Percentiles rank a stretch among this genome's conserved stretches.
These are phyloP conservation scores for Pisolithus albus DNA, from an alignment of 768 basidiomycete species.

Conservation along the genomic window DNA sequence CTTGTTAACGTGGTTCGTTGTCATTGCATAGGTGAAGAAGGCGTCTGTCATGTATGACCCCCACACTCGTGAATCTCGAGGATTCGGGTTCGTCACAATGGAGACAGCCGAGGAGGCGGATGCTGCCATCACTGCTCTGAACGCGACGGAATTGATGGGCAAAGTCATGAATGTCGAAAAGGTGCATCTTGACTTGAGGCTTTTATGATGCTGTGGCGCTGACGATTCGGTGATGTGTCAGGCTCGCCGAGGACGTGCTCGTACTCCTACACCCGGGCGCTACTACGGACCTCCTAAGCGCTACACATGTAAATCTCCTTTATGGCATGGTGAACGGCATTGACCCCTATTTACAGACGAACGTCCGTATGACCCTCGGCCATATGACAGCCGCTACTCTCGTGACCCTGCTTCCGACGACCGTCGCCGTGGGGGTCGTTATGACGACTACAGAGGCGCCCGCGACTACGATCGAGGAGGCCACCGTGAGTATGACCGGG, in stretches of 20 bases:
- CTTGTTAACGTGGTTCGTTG: neutral
- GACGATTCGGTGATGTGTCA: conserved; percentile 21
- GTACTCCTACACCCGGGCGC: conserved; percentile 88
- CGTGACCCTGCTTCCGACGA: conserved; percentile 47
- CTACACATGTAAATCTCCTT: conserved; percentile 44
- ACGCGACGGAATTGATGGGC: conserved; percentile 80
- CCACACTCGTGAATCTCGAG: conserved; percentile 64
- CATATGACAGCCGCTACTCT: conserved; percentile 83
- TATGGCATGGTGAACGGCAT: neutral
- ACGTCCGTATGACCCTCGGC: conserved; percentile 86
- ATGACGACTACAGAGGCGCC: conserved; percentile 39
- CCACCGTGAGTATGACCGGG: conserved; percentile 30
- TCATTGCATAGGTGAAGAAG: conserved; percentile 42
- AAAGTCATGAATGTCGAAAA: conserved; percentile 87
- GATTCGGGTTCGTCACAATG: conserved; percentile 89
- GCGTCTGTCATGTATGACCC: conserved; percentile 70
- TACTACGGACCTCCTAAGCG: conserved; percentile 94
- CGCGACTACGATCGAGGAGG: conserved; percentile 26
- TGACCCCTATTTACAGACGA: conserved; percentile 44
- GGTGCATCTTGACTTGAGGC: conserved; percentile 32
- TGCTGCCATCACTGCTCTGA: conserved; percentile 79
- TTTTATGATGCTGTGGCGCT: neutral
- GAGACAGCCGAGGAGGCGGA: conserved; percentile 83
- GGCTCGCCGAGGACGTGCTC: conserved; percentile 86
- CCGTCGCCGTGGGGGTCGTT: conserved; percentile 42